Evolutionary conservation across 306 rosid genomes (phyloP), one percentile per base, ranked within the genome.

Genomic region (Cotoneaster glaucophyllus): DNA sequence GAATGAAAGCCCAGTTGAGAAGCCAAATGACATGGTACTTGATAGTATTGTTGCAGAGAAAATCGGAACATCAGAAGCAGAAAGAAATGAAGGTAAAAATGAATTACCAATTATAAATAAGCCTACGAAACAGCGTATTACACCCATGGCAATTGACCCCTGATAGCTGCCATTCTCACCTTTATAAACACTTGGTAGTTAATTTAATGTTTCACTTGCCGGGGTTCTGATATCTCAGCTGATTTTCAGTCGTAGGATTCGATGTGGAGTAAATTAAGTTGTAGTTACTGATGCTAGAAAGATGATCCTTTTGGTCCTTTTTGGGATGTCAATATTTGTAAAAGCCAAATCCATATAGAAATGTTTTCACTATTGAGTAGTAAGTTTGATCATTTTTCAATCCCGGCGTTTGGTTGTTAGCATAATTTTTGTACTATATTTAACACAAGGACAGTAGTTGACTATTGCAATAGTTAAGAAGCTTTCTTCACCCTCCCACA

Each of bases 91-190:
- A 57, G 85, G 79, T 74, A 76, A 78, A 73, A 71, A 63, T 17
- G 81, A 67, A 18, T 56, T 84, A 44, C 67, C 75, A 43, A 45
- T 48, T 28, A 64, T 64, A 66, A 81, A 73, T 66, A 83, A 79
- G 80, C 83, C 84, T 17, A 78, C 83, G 21, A 87, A 83, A 80
- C 81, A 86, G 79, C 86, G 89, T 61, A 87, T 87, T 62, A 85
- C 87, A 10, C 91, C 86, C 53, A 81, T 87, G 73, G 84, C 80
- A 17, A 83, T 87, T 70, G 89, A 81, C 67, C 83, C 87, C 1
- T 80, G 69, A 80, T 26, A 73, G 62, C 65, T 39, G 54, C 66
- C 63, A 39, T 15, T 26, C 74, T 52, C 39, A 50, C 56, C 65
- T 22, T 26, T 81, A 79, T 78, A 75, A 57, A 80, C 71, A 15